phyloP scores from a whole-genome alignment of 2,329 filamentous ascomycete species.

The Chaetomium olivaceum region DNA sequence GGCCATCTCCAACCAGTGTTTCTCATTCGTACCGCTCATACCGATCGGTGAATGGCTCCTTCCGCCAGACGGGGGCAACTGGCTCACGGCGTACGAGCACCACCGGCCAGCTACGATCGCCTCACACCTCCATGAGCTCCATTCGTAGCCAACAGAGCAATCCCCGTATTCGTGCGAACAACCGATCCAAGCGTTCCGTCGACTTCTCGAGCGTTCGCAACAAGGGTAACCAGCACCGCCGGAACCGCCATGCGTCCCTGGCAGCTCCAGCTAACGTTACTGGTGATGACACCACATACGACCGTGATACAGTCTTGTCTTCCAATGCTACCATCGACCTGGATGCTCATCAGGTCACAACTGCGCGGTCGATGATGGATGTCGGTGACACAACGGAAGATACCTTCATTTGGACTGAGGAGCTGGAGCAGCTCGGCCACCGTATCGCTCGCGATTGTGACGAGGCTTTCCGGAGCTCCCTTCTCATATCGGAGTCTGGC shows the following conservation, averaged over 20 bases:
- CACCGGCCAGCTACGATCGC: slow-evolving; percentile 37
- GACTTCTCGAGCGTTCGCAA: slow-evolving; percentile 55
- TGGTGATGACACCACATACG: slow-evolving; percentile 35
- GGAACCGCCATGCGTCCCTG: slow-evolving; percentile 26
- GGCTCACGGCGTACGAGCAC: slow-evolving; percentile 39
- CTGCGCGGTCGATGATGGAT: slow-evolving; percentile 25
- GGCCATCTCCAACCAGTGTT: slow-evolving; percentile 41
- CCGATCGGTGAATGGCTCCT: slow-evolving; percentile 30
- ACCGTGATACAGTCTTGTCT: slow-evolving; percentile 32
- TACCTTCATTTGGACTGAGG: slow-evolving; percentile 53
- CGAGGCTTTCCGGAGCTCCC: slow-evolving; percentile 78
- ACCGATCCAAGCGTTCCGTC: slow-evolving; percentile 54
- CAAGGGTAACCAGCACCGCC: slow-evolving; percentile 22
- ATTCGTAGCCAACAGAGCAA: slow-evolving; percentile 50
- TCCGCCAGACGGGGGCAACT: slow-evolving; percentile 33
- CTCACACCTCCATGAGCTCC: slow-evolving; percentile 50
- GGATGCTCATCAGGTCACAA: not conserved
- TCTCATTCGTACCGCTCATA: slow-evolving; percentile 35
- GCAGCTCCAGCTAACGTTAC: slow-evolving; percentile 35
- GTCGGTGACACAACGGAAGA: slow-evolving; percentile 24
- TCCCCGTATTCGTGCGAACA: slow-evolving; percentile 45
- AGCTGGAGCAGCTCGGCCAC: slow-evolving; percentile 78
- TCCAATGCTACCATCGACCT: slow-evolving; percentile 29
- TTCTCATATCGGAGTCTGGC: slow-evolving; percentile 41
- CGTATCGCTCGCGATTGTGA: slow-evolving; percentile 89